Base-by-base conservation (phyloP, 139 green algal species). In the Picochlorum sp. region DNA sequence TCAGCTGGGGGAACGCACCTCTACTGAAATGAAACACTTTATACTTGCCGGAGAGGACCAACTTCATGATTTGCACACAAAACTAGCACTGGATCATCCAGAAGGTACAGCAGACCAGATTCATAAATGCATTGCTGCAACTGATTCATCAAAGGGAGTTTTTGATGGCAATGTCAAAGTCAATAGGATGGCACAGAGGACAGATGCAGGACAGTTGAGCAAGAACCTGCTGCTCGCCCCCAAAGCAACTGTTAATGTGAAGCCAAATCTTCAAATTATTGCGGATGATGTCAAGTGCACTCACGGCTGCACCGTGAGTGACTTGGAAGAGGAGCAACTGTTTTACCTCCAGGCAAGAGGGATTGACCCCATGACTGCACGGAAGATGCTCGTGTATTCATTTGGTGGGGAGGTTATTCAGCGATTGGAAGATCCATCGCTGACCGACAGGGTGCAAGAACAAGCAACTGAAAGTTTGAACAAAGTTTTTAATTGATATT, bases 231-330 rank as follows among this genome's bases (percentile, higher is more conserved):
- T 99, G 69, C 79, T 99, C 21, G 85, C 84, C 18, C 88, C 88
- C 1, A 79, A 84, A 6, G 94, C 91, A 6, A 97, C 90, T 28
- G 87, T 98, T 51, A 96, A 98, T 67, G 88, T 96, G 4, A 96
- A 96, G 80, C 94, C 94, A 55, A 99, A 99, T 78, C 78, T 99
- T 57, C 85, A 92, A 81, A 99, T 99, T 72, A 81, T 98, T 18
- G 94, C 94, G 4, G 94, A 99, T 70, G 92, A 99, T 74, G 94
- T 99, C 15, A 95, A 95, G 79, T 98, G 93, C 87, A 96, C 94
- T 4, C 94, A 99, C 77, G 94, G 94, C 50, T 94, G 85, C 59
- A 79, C 94, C 1, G 84, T 99, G n/a, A 87, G 71, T 15, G 94
- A 99, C 72, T 83, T 99, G n/a, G 85, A 90, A 31, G 90, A 97